phyloP scores from a whole-genome alignment of 495 filamentous ascomycete species.

The Aspergillus nanangensis region DNA sequence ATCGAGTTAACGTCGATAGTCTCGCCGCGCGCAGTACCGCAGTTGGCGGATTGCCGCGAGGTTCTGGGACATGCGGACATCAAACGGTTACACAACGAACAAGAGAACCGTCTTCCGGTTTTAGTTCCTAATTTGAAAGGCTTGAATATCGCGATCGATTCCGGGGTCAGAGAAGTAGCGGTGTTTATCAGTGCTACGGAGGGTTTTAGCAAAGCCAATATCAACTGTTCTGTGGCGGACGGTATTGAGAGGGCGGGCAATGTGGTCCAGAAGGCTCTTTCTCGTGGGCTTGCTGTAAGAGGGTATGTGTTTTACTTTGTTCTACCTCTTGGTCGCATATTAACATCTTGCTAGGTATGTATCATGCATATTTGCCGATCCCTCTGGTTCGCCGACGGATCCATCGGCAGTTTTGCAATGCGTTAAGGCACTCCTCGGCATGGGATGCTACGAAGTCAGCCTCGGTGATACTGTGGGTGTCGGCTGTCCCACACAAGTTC shows the following conservation, averaged over 20 bases:
- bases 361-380: constrained; percentile 40
- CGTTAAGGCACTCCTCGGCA: constrained; percentile 24
- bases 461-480: constrained; percentile 41
- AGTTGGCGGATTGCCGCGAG: constrained; percentile 36
- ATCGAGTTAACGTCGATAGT: constrained; percentile 45
- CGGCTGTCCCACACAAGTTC: constrained; percentile 28
- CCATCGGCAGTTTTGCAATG: constrained; percentile 29
- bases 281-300: constrained; percentile 18
- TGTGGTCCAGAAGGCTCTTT: constrained; percentile 20
- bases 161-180: constrained; percentile 30
- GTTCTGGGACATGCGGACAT: constrained; percentile 16
- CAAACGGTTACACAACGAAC: constrained; percentile 2
- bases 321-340: not conserved
- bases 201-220: constrained; percentile 40
- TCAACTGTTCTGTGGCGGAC: constrained; percentile 34
- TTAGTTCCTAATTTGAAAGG: constrained; percentile 40
- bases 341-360: constrained; percentile 28
- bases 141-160: constrained; percentile 26
- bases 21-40: constrained; percentile 35
- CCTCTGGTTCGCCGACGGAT: constrained; percentile 30
- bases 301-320: constrained; percentile 23
- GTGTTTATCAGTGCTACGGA: constrained; percentile 43
- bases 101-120: constrained; percentile 23
- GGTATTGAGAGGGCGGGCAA: constrained; percentile 21
- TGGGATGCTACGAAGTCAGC: constrained; percentile 42